Evolutionary conservation across 2,329 filamentous ascomycete species (phyloP).

Genomic region (Neopestalotiopsis clavispora): DNA sequence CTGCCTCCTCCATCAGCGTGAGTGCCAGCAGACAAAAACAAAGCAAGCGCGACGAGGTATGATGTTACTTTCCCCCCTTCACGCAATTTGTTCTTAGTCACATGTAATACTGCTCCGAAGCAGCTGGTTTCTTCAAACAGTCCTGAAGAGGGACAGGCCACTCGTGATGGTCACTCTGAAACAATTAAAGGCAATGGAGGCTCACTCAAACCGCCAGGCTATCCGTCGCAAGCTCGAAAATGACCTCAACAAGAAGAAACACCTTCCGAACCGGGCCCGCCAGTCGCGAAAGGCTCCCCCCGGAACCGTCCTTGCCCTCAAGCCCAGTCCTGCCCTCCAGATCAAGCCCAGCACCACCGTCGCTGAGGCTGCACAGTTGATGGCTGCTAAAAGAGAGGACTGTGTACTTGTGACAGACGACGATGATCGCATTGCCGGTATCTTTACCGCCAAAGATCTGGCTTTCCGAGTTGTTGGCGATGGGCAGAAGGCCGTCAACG

Average conservation of each 20-base stretch:
- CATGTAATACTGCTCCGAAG: background rate
- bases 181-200: conserved; percentile 26
- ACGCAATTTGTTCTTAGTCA: background rate
- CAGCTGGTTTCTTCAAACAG: conserved; percentile 3
- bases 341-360: conserved; percentile 96
- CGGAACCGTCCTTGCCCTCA: conserved; percentile 92
- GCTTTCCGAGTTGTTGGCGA: conserved; percentile 95
- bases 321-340: conserved; percentile 93
- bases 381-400: conserved; percentile 98
- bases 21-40: conserved; percentile 96
- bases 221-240: conserved; percentile 97
- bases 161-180: conserved; percentile 6
- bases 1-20: conserved; percentile 63
- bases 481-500: conserved; percentile 84
- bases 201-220: conserved; percentile 64
- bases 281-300: conserved; percentile 93
- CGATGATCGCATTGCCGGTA: conserved; percentile 96
- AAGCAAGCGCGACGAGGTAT: conserved; percentile 96
- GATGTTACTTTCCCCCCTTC: conserved; percentile 35
- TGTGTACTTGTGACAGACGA: conserved; percentile 98
- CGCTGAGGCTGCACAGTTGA: conserved; percentile 94
- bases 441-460: conserved; percentile 98
- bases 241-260: conserved; percentile 97
- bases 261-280: conserved; percentile 76
- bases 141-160: conserved; percentile 4